These are phyloP conservation scores for Yamadazyma membranifaciens DNA, from an alignment of 1,139 yeast genomes.

Conservation along the genomic window DNA sequence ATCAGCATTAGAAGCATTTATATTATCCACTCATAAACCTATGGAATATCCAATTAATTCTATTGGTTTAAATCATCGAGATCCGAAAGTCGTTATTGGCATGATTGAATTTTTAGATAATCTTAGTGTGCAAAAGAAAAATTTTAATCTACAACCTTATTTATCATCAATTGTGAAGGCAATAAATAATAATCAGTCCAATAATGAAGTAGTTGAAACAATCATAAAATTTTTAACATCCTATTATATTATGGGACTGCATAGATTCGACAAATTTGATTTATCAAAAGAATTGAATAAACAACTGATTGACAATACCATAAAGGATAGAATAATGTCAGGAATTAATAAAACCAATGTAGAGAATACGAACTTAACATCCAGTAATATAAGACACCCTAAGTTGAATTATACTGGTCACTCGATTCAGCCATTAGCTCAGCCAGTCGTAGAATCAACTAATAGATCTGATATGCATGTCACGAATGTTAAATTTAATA, in stretches of 20 bases:
- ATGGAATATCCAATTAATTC: constrained; percentile 52
- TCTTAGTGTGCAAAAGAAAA: constrained; percentile 29
- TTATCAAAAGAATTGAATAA: constrained; percentile 46
- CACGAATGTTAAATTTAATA: not conserved
- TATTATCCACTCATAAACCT: constrained; percentile 60
- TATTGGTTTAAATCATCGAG: constrained; percentile 48
- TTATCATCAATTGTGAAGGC: constrained; percentile 24
- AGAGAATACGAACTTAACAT: not conserved
- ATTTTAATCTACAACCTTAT: constrained; percentile 30
- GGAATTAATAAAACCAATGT: constrained; percentile 17
- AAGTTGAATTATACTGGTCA: not conserved
- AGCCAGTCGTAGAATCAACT: not conserved
- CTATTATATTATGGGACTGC: constrained; percentile 29
- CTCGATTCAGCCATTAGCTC: not conserved
- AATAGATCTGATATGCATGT: not conserved
- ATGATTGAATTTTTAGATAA: constrained; percentile 34
- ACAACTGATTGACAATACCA: constrained; percentile 32
- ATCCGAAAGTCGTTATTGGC: constrained; percentile 42
- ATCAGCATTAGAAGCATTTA: constrained; percentile 61
- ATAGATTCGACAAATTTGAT: constrained; percentile 38
- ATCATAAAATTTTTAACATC: constrained; percentile 22
- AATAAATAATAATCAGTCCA: constrained; percentile 2
- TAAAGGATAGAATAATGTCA: constrained; percentile 28
- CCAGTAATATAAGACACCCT: not conserved
- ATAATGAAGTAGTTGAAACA: constrained; percentile 16